Percentiles rank a stretch among this genome's conserved stretches.
Evolutionary conservation across 2,329 filamentous ascomycete genomes (phyloP).

Genomic region (Kalmusia sp.): DNA sequence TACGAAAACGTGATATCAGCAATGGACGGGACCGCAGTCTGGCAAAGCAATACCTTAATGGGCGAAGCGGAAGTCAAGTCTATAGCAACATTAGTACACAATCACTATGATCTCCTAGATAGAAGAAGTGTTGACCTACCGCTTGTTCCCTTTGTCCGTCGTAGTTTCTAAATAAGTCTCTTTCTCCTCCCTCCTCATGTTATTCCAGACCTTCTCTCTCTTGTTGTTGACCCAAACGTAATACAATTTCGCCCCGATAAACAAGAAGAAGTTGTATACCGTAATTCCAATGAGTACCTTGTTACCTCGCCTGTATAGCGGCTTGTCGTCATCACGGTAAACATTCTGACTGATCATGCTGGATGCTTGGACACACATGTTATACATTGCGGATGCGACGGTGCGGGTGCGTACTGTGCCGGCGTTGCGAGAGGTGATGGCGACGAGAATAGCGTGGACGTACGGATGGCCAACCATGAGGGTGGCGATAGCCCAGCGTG

Average conservation of each 20-base stretch:
- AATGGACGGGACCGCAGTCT: background rate
- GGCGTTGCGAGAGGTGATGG: slow-evolving; percentile 51
- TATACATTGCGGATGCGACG: slow-evolving; percentile 53
- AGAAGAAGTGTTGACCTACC: slow-evolving; percentile 12
- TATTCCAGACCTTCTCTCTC: slow-evolving; percentile 37
- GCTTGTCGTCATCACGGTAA: slow-evolving; percentile 62
- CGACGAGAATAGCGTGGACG: slow-evolving; percentile 53
- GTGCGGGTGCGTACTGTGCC: slow-evolving; percentile 53
- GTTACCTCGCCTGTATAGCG: slow-evolving; percentile 61
- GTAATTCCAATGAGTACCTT: slow-evolving; percentile 60
- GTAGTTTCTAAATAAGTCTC: slow-evolving; percentile 45
- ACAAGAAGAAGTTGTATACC: slow-evolving; percentile 58
- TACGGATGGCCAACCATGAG: slow-evolving; percentile 53
- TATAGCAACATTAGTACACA: slow-evolving; percentile 3
- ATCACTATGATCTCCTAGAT: background rate
- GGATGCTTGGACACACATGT: slow-evolving; percentile 46
- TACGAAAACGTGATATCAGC: background rate
- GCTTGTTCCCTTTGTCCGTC: slow-evolving; percentile 46
- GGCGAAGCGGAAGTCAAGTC: slow-evolving; percentile 42
- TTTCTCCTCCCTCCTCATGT: slow-evolving; percentile 44
- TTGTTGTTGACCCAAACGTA: slow-evolving; percentile 60
- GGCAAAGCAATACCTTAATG: slow-evolving; percentile 23
- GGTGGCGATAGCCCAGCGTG: slow-evolving; percentile 46
- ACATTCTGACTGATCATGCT: slow-evolving; percentile 51
- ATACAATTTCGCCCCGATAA: slow-evolving; percentile 60